phyloP scores from a whole-genome alignment of 169 alveolate species.

The Cystoisospora suis region DNA sequence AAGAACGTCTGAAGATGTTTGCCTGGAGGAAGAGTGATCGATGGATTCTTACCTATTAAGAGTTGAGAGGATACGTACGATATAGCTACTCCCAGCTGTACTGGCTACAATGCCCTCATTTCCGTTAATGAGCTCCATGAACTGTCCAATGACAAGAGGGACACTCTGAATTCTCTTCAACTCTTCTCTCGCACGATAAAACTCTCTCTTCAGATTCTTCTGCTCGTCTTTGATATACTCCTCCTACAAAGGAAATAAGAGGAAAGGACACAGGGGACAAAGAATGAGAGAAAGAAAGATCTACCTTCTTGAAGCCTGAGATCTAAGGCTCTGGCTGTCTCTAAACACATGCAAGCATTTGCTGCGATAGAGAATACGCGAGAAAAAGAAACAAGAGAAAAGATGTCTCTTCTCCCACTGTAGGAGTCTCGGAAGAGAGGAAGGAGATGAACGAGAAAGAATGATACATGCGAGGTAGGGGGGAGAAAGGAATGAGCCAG shows the following conservation, averaged over 20 bases:
- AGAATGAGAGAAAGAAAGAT: too few species aligned
- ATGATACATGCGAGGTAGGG: background rate
- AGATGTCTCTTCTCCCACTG: background rate
- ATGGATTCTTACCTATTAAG: slow-evolving; percentile 88
- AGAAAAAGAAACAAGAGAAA: too few species aligned
- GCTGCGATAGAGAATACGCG: too few species aligned
- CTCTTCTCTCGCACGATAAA: slow-evolving; percentile 96
- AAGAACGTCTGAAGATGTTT: too few species aligned
- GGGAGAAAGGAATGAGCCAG: too few species aligned
- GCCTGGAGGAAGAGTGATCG: too few species aligned
- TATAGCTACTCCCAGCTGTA: slow-evolving; percentile 96
- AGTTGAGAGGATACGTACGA: slow-evolving; percentile 97
- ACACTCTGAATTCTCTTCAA: slow-evolving; percentile 96
- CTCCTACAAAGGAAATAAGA: slow-evolving; percentile 39
- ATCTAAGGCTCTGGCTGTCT: too few species aligned
- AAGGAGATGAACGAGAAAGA: background rate
- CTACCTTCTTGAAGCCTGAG: too few species aligned
- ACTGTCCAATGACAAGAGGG: slow-evolving; percentile 98
- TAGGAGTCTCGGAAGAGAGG: background rate
- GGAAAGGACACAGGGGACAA: too few species aligned
- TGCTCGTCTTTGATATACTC: slow-evolving; percentile 96
- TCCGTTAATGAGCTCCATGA: slow-evolving; percentile 97
- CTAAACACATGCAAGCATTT: too few species aligned
- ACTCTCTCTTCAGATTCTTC: slow-evolving; percentile 96
- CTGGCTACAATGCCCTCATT: slow-evolving; percentile 96